Percentiles rank a stretch among this genome's conserved stretches.
These are phyloP conservation scores for Penicillium rolfsii DNA, from an alignment of 2,329 filamentous ascomycete species.

Conservation along the genomic window DNA sequence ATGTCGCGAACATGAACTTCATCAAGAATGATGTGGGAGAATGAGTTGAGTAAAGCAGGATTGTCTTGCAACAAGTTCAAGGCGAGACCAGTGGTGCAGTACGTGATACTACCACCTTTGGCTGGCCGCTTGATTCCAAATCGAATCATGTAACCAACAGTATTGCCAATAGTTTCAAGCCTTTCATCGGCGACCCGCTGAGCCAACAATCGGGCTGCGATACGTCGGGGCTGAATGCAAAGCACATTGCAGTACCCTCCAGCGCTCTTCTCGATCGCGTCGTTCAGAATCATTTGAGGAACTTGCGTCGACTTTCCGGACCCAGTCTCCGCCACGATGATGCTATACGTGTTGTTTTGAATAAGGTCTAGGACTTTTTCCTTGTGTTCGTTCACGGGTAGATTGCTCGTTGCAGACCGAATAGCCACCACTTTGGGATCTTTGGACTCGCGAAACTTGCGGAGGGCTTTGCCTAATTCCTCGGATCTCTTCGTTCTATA, in stretches of 20 bases:
- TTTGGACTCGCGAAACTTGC: slow-evolving; percentile 4
- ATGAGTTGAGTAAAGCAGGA: slow-evolving; percentile 42
- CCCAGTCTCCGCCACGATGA: slow-evolving; percentile 53
- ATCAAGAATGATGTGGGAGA: slow-evolving; percentile 56
- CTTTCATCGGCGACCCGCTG: slow-evolving; percentile 53
- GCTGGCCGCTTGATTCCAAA: slow-evolving; percentile 44
- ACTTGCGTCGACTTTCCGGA: slow-evolving; percentile 56
- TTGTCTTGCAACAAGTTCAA: slow-evolving; percentile 49
- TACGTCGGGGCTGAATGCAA: slow-evolving; percentile 55
- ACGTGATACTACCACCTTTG: slow-evolving; percentile 48
- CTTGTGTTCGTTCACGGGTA: slow-evolving; percentile 49
- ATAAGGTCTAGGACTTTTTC: slow-evolving; percentile 45
- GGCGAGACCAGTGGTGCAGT: slow-evolving; percentile 56
- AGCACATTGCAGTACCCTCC: slow-evolving; percentile 55
- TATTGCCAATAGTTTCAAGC: slow-evolving; percentile 44
- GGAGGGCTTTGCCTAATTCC: neutral
- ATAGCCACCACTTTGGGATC: slow-evolving; percentile 6
- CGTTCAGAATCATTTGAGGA: slow-evolving; percentile 58
- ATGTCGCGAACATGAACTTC: slow-evolving; percentile 56
- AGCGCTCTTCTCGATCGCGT: slow-evolving; percentile 44
- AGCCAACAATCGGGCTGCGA: slow-evolving; percentile 54
- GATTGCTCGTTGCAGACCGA: slow-evolving; percentile 4
- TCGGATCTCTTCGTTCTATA: slow-evolving; percentile 7
- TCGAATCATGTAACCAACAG: slow-evolving; percentile 53
- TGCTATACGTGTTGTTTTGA: slow-evolving; percentile 47